phyloP scores from a whole-genome alignment of 306 rosid species.

The Vicia villosa region DNA sequence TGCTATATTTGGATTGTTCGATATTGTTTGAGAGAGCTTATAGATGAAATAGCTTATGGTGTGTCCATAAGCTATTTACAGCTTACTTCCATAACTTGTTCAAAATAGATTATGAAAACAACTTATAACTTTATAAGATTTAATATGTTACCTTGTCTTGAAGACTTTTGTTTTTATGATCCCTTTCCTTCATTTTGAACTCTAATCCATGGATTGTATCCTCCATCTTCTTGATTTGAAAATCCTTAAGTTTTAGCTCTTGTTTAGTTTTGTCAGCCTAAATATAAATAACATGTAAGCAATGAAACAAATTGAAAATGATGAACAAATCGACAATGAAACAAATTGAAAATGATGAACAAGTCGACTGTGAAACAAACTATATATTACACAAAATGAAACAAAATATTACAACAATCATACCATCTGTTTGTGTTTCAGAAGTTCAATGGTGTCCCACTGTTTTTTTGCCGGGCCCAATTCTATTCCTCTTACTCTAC shows the following conservation, averaged over 20 bases:
- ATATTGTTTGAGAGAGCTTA: neutral
- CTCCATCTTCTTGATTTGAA: conserved; percentile 86
- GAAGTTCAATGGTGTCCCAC: conserved; percentile 69
- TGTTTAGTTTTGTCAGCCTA: conserved; percentile 81
- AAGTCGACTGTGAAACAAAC: conserved; percentile 9
- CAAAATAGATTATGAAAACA: neutral
- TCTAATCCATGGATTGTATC: conserved; percentile 84
- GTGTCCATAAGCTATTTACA: neutral
- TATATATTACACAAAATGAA: neutral
- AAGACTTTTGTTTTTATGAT: conserved; percentile 64
- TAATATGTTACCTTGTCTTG: conserved; percentile 75
- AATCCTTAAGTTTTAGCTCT: conserved; percentile 78
- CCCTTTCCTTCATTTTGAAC: conserved; percentile 79
- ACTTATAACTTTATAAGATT: neutral
- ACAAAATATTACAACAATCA: conserved; percentile 5
- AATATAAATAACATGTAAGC: neutral
- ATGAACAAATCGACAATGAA: conserved; percentile 10
- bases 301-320: neutral
- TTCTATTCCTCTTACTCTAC: conserved; percentile 95
- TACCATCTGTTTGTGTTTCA: conserved; percentile 86
- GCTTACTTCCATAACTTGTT: neutral
- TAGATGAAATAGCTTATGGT: neutral
- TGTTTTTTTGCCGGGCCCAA: conserved; percentile 92
- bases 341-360: too few relatives aligned
- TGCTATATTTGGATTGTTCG: neutral